phyloP scores from a whole-genome alignment of 2,329 filamentous ascomycete species.

The Colletotrichum navitas region DNA sequence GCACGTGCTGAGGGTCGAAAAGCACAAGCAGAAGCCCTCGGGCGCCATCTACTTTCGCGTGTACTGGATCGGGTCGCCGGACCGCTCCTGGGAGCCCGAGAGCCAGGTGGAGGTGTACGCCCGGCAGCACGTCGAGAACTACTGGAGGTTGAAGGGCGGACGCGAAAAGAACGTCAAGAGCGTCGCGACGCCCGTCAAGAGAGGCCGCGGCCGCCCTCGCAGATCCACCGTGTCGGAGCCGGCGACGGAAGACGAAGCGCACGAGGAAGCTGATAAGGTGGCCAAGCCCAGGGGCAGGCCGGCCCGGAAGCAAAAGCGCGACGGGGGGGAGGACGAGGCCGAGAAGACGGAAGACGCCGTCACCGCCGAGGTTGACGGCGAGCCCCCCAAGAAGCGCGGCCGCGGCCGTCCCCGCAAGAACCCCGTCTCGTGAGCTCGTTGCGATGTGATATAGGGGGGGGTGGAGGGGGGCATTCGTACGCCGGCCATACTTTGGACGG shows the following conservation, averaged over 20 bases:
- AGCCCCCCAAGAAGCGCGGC: conserved; percentile 36
- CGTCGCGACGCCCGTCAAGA: conserved; percentile 15
- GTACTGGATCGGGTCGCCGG: conserved; percentile 33
- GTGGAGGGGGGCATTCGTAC: background rate
- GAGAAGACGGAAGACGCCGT: background rate
- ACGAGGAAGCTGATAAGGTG: background rate
- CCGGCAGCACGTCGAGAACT: conserved; percentile 43
- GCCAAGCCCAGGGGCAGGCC: conserved; percentile 6
- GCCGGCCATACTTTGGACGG: background rate
- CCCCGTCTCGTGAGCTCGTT: background rate
- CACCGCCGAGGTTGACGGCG: conserved; percentile 4
- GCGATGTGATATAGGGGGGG: too few species aligned
- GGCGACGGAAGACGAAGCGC: background rate
- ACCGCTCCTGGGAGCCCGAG: conserved; percentile 43
- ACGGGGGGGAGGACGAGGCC: conserved; percentile 6
- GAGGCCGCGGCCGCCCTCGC: conserved; percentile 31
- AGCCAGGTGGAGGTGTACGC: conserved; percentile 27
- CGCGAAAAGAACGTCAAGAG: conserved; percentile 44
- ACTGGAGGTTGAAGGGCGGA: conserved; percentile 51
- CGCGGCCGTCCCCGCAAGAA: conserved; percentile 34
- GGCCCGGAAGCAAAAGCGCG: conserved; percentile 12
- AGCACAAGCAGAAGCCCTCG: conserved; percentile 34
- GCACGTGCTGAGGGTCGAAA: conserved; percentile 41
- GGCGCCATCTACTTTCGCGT: conserved; percentile 34
- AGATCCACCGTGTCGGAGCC: conserved; percentile 5